Evolutionary conservation across 345 rosid genomes (phyloP).

Genomic region (Moricandia moricandioides): DNA sequence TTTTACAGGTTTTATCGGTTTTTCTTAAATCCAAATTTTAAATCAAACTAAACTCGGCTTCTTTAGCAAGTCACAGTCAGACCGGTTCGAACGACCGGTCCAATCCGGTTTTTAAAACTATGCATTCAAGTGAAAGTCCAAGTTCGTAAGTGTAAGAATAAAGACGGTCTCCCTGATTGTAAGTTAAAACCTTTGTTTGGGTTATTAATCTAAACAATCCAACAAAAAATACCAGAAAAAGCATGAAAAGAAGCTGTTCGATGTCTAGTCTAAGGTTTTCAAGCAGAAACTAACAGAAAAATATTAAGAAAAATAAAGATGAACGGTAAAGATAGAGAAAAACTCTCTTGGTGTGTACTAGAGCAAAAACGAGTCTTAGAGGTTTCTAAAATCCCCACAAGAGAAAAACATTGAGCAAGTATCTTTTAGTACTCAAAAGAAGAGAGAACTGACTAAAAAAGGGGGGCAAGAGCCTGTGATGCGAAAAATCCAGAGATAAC

Average conservation of each 20-base stretch:
- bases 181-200: not conserved
- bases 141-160: too few relatives aligned
- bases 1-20: too few relatives aligned
- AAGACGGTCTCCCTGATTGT: too few relatives aligned
- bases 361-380: constrained; percentile 33
- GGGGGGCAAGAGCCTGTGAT: not conserved
- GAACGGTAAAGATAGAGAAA: constrained; percentile 7
- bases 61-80: too few relatives aligned
- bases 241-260: not conserved
- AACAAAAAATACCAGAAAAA: not conserved
- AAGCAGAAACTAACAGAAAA: not conserved
- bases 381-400: constrained; percentile 19
- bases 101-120: too few relatives aligned
- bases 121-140: too few relatives aligned
- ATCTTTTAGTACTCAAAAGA: constrained; percentile 7
- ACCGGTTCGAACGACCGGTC: too few relatives aligned
- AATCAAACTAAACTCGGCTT: too few relatives aligned
- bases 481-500: constrained; percentile 10
- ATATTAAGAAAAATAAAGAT: not conserved
- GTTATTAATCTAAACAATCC: not conserved
- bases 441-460: not conserved
- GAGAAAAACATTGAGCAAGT: constrained; percentile 22
- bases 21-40: too few relatives aligned
- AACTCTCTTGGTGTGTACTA: not conserved
- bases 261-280: constrained; percentile 13